Evolutionary conservation across 306 rosid species (phyloP), one percentile per base, ranked within the genome.

Genomic region (Trifolium fragiferum): DNA sequence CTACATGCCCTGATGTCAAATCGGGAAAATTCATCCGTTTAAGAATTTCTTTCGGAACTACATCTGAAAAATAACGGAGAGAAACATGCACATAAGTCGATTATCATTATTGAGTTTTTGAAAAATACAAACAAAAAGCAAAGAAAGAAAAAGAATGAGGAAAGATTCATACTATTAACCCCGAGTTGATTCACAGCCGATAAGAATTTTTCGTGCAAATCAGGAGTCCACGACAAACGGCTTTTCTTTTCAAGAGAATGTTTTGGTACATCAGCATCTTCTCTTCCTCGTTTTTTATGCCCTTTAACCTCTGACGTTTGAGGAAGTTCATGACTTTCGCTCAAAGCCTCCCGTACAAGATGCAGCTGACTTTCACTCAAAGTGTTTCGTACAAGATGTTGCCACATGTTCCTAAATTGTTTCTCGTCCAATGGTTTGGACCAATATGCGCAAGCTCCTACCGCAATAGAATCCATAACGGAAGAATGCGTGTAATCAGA

Each of bases 41-140:
- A 10, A 91, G 89, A 75, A 89, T 86, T 75, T 79, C 82, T 81
- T 84, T 89, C 21, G 97, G 97, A 68, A 83, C 89, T 76, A 91
- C 92, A 72, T 83, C 95, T 91, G 81, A 32, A 76, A 16, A 27
- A 49, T 14, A 8, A 41, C 4, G 0, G 15, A 11, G 49, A 1
- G 6, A n/a, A 7, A 61, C 8, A 18, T 53, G 2, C 14, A 53
- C 14, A 53, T 53, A 9, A 53, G 37, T 33, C 3, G 7, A 33
- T 33, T 33, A 33, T 33, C 37, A 33, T 33, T 33, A 11, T 19
- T 53, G 59, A 53, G 7, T 19, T 53, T 12, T 19, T 53, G 1
- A 53, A 6, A 4, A 27, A 19, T 19, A 35, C 23, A 20, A 1
- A 20, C 7, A 4, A 9, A 74, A 6, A 33, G 21, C 16, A 9